Percentiles rank a stretch among this genome's conserved stretches.
phyloP scores from a whole-genome alignment of 306 rosid genomes.

The Quercus mongolica region DNA sequence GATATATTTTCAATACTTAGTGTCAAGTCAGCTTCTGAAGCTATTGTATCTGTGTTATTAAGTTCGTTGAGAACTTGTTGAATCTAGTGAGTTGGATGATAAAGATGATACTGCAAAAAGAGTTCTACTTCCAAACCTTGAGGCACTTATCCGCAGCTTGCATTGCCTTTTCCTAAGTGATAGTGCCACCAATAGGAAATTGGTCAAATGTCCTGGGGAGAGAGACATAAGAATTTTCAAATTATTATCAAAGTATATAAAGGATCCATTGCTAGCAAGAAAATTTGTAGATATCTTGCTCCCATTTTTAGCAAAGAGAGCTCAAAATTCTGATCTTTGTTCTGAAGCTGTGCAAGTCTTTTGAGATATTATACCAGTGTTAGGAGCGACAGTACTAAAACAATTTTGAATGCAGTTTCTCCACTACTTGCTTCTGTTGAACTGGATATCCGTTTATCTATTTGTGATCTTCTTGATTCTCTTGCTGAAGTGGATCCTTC shows the following conservation, averaged over 20 bases:
- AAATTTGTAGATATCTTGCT: slow-evolving; percentile 67
- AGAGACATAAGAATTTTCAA: slow-evolving; percentile 59
- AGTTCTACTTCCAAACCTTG: slow-evolving; percentile 57
- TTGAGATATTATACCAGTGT: slow-evolving; percentile 51
- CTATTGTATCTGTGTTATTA: slow-evolving; percentile 65
- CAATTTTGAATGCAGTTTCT: slow-evolving; percentile 59
- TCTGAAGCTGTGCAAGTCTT: slow-evolving; percentile 59
- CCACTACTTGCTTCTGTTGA: slow-evolving; percentile 60
- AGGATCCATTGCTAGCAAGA: slow-evolving; percentile 51
- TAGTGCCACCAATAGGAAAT: slow-evolving; percentile 75
- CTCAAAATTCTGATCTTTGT: slow-evolving; percentile 51
- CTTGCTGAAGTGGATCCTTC: slow-evolving; percentile 66
- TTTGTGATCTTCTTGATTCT: slow-evolving; percentile 76
- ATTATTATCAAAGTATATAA: slow-evolving; percentile 58
- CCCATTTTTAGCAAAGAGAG: slow-evolving; percentile 51
- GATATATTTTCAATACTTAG: slow-evolving; percentile 74
- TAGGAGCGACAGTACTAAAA: slow-evolving; percentile 47
- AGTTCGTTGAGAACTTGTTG: slow-evolving; percentile 77
- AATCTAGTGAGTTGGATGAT: slow-evolving; percentile 51
- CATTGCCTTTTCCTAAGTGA: slow-evolving; percentile 60
- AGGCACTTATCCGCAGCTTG: slow-evolving; percentile 61
- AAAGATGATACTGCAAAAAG: slow-evolving; percentile 42
- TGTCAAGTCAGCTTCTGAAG: slow-evolving; percentile 66
- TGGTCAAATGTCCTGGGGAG: slow-evolving; percentile 71
- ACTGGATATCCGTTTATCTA: slow-evolving; percentile 55